Conservation (phyloP, 2,329 filamentous ascomycete species). For the Aspergillus sp. region DNA sequence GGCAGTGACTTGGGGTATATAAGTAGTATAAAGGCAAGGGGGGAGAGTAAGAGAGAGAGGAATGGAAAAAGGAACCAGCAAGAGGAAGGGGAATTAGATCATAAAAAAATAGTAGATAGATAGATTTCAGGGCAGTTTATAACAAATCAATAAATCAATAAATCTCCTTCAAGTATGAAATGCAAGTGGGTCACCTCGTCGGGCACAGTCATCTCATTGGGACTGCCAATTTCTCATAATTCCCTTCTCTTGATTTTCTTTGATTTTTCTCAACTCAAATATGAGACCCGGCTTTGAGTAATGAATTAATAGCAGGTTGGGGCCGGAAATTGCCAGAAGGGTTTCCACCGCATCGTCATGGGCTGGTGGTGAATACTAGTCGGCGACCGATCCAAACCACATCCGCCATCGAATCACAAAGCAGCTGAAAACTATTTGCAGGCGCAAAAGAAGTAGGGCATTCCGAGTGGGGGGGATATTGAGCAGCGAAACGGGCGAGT, state of each 20-base stretch:
- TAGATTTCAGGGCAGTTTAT: neutral
- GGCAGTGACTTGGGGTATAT: too few species aligned
- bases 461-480: conserved; percentile 14
- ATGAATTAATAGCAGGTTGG: neutral
- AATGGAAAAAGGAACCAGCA: too few species aligned
- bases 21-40: too few species aligned
- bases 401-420: neutral
- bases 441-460: neutral
- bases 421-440: neutral
- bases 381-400: neutral
- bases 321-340: neutral
- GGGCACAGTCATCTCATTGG: neutral
- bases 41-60: too few species aligned
- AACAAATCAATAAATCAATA: neutral
- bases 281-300: neutral
- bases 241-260: neutral
- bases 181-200: neutral
- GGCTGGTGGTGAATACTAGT: neutral
- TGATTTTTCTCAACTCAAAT: neutral
- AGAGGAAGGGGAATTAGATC: neutral
- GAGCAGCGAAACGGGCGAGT: conserved; percentile 17
- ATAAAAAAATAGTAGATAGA: neutral
- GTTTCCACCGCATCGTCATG: conserved; percentile 4
- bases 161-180: conserved; percentile 3
- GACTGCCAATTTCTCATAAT: neutral